These are phyloP conservation scores for Groenewaldozyma salmanticensis DNA, from an alignment of 805 yeast genomes.

Conservation along the genomic window DNA sequence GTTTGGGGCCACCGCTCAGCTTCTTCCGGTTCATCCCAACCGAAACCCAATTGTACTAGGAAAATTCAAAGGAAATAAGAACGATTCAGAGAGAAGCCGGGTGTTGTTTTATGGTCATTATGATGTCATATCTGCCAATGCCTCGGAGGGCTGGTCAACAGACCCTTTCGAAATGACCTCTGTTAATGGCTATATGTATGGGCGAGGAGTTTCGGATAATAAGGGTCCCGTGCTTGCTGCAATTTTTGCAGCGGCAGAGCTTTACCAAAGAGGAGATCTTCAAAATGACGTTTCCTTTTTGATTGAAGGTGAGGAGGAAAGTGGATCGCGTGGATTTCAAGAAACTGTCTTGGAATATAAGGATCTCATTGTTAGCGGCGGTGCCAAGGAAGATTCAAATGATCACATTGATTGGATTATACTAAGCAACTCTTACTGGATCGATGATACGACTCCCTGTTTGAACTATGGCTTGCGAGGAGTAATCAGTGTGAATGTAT, in stretches of 20 bases:
- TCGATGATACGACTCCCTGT: conserved; percentile 82
- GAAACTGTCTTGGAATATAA: conserved; percentile 47
- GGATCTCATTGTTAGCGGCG: conserved; percentile 38
- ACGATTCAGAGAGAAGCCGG: conserved; percentile 19
- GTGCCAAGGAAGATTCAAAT: neutral
- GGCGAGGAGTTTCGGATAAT: conserved; percentile 89
- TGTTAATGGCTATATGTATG: conserved; percentile 75
- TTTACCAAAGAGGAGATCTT: conserved; percentile 42
- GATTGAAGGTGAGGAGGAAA: conserved; percentile 93
- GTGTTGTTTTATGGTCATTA: conserved; percentile 92
- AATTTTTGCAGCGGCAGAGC: conserved; percentile 73
- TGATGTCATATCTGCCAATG: conserved; percentile 79
- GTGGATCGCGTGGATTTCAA: conserved; percentile 81
- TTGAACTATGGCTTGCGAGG: conserved; percentile 92
- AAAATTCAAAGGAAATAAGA: conserved; percentile 34
- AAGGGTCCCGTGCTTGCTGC: conserved; percentile 91
- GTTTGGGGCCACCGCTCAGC: conserved; percentile 55
- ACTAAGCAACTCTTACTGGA: conserved; percentile 88
- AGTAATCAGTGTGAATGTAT: conserved; percentile 69
- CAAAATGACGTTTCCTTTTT: conserved; percentile 69
- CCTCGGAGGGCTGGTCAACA: conserved; percentile 55
- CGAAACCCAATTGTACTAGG: conserved; percentile 78
- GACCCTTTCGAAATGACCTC: conserved; percentile 73
- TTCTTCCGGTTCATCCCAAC: conserved; percentile 65
- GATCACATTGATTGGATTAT: conserved; percentile 83